A percentile compares a stretch with the other conserved stretches of the same genome.
Evolutionary conservation across 768 basidiomycete genomes (phyloP).

Genomic region (Sutorius australiensis): DNA sequence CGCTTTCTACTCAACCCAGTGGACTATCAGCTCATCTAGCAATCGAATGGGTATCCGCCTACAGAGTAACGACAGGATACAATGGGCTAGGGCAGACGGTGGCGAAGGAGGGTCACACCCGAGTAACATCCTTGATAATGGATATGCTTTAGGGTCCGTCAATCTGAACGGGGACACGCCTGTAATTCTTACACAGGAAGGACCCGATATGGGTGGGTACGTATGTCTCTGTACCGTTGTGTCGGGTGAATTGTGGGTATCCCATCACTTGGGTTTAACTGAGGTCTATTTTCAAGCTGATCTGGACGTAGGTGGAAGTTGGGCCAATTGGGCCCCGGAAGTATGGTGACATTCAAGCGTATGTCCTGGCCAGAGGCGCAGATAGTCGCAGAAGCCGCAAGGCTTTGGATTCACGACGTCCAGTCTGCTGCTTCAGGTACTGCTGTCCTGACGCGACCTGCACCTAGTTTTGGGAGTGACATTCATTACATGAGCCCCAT

Average conservation of each 20-base stretch:
- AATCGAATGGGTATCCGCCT: constrained; percentile 66
- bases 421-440: constrained; percentile 2
- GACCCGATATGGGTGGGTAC: constrained; percentile 63
- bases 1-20: constrained; percentile 49
- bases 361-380: constrained; percentile 43
- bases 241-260: constrained; percentile 45
- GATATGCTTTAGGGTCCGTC: constrained; percentile 50
- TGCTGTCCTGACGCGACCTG: not conserved
- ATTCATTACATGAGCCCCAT: constrained; percentile 2
- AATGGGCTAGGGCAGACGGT: constrained; percentile 54
- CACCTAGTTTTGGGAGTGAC: not conserved
- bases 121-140: constrained; percentile 62
- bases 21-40: constrained; percentile 53
- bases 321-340: constrained; percentile 60
- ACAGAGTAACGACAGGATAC: constrained; percentile 39
- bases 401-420: constrained; percentile 32
- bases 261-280: not conserved
- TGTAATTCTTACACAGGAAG: constrained; percentile 58
- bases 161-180: constrained; percentile 71
- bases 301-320: constrained; percentile 54
- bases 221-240: constrained; percentile 53
- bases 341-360: constrained; percentile 48
- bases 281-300: not conserved
- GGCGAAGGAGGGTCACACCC: constrained; percentile 70
- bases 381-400: constrained; percentile 19